These are phyloP conservation scores for Cenchrus fungigraminus DNA, from an alignment of 176 grass and related monocot species.

Conservation along the genomic window DNA sequence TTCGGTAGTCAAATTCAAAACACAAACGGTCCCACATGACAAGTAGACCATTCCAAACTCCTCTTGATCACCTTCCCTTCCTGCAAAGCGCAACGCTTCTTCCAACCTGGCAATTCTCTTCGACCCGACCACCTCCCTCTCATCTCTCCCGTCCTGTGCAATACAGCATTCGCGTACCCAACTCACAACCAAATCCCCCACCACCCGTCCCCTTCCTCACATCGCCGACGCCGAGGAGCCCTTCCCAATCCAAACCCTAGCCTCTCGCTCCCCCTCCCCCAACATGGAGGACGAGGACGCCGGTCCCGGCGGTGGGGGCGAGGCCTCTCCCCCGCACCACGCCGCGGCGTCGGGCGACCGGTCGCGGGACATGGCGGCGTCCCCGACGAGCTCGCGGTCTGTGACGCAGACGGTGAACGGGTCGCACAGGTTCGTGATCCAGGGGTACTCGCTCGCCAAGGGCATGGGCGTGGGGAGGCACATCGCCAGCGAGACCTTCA, in stretches of 20 bases:
- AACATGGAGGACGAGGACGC: conserved; percentile 51
- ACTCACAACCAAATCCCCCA: conserved; percentile 24
- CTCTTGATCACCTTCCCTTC: neutral
- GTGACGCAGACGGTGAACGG: conserved; percentile 94
- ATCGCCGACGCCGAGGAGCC: conserved; percentile 17
- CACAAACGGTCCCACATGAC: neutral
- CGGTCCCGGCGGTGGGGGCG: conserved; percentile 46
- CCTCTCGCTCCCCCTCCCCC: neutral
- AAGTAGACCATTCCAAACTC: neutral
- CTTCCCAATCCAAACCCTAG: conserved; percentile 44
- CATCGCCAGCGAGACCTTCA: conserved; percentile 95
- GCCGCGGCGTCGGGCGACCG: conserved; percentile 35
- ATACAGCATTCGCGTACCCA: neutral
- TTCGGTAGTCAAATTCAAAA: neutral
- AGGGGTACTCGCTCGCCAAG: conserved; percentile 95
- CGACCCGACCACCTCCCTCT: neutral
- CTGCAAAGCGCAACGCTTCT: conserved; percentile 6
- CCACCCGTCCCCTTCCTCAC: neutral
- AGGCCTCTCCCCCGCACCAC: conserved; percentile 59
- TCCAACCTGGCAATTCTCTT: conserved; percentile 12
- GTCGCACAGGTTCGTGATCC: conserved; percentile 85
- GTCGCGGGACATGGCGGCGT: conserved; percentile 54
- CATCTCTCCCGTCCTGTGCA: neutral
- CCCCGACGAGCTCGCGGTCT: conserved; percentile 87
- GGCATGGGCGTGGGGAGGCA: conserved; percentile 95